Evolutionary conservation across 148 eudicot species (phyloP).

Genomic region (Rhododendron kiyosumense): DNA sequence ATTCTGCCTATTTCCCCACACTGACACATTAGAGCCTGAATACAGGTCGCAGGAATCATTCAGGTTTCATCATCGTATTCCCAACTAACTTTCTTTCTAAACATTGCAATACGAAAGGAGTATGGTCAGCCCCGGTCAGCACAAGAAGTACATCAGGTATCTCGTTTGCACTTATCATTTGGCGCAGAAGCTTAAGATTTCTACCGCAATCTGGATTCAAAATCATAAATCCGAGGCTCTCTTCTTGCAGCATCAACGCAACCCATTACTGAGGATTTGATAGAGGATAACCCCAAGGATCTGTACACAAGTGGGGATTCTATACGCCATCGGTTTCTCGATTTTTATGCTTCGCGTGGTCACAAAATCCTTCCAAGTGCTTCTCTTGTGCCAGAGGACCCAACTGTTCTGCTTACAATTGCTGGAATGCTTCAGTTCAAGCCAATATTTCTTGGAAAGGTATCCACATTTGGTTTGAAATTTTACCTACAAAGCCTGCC

Average conservation of each 20-base stretch:
- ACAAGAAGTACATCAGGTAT: constrained; percentile 56
- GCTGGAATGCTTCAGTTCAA: constrained; percentile 99
- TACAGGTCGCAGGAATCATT: constrained; percentile 34
- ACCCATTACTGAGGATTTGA: constrained; percentile 54
- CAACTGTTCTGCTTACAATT: constrained; percentile 90
- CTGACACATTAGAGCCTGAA: neutral
- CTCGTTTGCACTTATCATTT: constrained; percentile 19
- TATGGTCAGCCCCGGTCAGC: constrained; percentile 12
- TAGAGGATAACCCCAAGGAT: constrained; percentile 41
- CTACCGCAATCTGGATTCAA: constrained; percentile 11
- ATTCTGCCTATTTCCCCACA: neutral
- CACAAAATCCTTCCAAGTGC: constrained; percentile 90
- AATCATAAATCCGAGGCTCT: constrained; percentile 20
- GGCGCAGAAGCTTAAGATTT: constrained; percentile 8
- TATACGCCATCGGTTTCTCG: constrained; percentile 68
- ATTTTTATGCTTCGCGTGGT: constrained; percentile 83
- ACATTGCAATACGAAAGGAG: constrained; percentile 12
- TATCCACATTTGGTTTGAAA: constrained; percentile 14
- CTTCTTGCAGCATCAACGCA: constrained; percentile 67
- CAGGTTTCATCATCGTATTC: constrained; percentile 20
- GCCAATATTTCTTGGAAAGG: constrained; percentile 97
- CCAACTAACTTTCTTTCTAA: constrained; percentile 23
- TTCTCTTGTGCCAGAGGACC: constrained; percentile 98
- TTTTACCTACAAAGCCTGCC: neutral
- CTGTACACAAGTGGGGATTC: constrained; percentile 61